These are phyloP conservation scores for Ogataea dorogensis DNA, from an alignment of 805 yeast genomes.

Conservation along the genomic window DNA sequence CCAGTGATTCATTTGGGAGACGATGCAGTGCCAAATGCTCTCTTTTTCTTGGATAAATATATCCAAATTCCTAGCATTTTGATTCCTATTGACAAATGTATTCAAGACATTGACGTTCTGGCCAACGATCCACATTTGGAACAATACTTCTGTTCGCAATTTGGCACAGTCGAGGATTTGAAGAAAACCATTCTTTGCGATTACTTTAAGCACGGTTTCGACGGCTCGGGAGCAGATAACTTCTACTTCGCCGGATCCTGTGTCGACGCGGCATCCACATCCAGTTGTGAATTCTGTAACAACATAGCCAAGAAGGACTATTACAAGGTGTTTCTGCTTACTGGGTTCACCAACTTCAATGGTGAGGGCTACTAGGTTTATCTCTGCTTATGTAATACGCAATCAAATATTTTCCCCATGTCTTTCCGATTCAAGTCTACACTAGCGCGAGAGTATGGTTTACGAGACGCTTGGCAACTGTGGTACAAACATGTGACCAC, in stretches of 20 bases:
- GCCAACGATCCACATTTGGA: conserved; percentile 45
- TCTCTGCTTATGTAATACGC: conserved; percentile 4
- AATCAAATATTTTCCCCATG: not conserved
- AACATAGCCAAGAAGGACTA: conserved; percentile 65
- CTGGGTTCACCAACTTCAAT: conserved; percentile 75
- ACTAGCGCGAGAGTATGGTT: conserved; percentile 14
- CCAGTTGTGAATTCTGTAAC: conserved; percentile 84
- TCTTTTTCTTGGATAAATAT: conserved; percentile 76
- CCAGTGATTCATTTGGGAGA: conserved; percentile 81
- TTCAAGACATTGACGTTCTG: conserved; percentile 53
- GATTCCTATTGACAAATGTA: conserved; percentile 65
- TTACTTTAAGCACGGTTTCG: conserved; percentile 60
- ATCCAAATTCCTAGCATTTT: conserved; percentile 76
- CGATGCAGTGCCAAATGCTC: conserved; percentile 79
- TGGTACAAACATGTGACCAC: conserved; percentile 25
- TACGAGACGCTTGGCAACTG: conserved; percentile 21
- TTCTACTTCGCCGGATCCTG: conserved; percentile 83
- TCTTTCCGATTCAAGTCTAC: conserved; percentile 3
- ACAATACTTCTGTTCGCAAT: conserved; percentile 56
- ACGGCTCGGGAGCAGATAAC: conserved; percentile 83
- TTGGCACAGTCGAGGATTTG: conserved; percentile 53
- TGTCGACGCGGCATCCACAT: conserved; percentile 77
- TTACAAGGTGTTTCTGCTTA: conserved; percentile 54
- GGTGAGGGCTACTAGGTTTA: conserved; percentile 62
- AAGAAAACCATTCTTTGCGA: conserved; percentile 47